These are phyloP conservation scores for Fusarium succisae DNA, from an alignment of 2,329 filamentous ascomycete genomes.

Conservation along the genomic window DNA sequence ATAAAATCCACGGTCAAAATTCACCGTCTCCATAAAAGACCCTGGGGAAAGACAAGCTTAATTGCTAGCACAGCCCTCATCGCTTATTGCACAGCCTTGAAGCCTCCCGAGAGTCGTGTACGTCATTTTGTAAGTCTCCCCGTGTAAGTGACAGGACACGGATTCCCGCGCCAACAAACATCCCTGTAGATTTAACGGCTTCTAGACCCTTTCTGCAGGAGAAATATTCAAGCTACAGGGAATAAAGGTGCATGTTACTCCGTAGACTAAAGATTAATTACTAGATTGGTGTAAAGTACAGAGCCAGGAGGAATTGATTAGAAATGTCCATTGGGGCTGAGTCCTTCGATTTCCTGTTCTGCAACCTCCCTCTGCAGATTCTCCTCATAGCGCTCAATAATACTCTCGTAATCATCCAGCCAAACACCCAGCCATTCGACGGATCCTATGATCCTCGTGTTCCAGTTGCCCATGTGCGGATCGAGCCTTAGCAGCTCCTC, in stretches of 20 bases:
- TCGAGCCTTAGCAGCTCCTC: constrained; percentile 16
- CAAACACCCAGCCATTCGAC: constrained; percentile 24
- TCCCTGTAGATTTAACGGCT: not conserved
- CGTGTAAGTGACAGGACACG: not conserved
- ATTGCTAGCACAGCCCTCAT: constrained; percentile 19
- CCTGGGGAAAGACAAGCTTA: constrained; percentile 26
- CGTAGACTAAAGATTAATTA: not conserved
- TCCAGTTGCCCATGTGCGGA: constrained; percentile 29
- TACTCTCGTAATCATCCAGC: constrained; percentile 26
- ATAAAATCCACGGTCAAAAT: constrained; percentile 24
- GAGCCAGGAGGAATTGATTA: not conserved
- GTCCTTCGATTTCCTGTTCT: constrained; percentile 19
- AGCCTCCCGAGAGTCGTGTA: constrained; percentile 22
- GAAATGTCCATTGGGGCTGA: constrained; percentile 27
- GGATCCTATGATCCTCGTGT: constrained; percentile 29
- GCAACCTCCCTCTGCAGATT: constrained; percentile 26
- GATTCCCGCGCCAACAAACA: not conserved
- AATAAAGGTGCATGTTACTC: not conserved
- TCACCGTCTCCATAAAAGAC: constrained; percentile 27
- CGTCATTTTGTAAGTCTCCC: constrained; percentile 10
- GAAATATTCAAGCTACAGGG: not conserved
- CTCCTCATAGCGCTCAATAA: constrained; percentile 22
- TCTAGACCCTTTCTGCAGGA: constrained; percentile 2
- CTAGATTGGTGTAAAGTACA: not conserved
- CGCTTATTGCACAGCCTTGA: constrained; percentile 4